These are phyloP conservation scores for Flaveria bidentis DNA, from an alignment of 129 eudicot species.

Conservation along the genomic window DNA sequence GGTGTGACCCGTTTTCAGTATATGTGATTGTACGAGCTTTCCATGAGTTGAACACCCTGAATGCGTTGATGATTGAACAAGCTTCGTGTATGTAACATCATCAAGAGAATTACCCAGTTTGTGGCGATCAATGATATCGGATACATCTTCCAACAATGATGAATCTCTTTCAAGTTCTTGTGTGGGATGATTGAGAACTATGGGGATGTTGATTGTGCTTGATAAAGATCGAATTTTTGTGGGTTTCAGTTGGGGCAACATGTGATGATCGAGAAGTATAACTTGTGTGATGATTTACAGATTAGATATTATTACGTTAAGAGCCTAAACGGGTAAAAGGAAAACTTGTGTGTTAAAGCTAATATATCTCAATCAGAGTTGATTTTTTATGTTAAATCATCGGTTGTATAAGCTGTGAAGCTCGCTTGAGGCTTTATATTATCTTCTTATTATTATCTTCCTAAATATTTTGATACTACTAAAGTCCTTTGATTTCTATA, in stretches of 20 bases:
- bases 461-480: too few relatives aligned
- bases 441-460: too few relatives aligned
- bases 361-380: neutral
- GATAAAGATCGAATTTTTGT: constrained; percentile 33
- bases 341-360: neutral
- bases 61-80: constrained; percentile 36
- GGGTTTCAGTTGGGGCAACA: constrained; percentile 39
- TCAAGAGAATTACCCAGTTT: constrained; percentile 22
- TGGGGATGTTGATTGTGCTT: constrained; percentile 17
- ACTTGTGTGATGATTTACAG: neutral
- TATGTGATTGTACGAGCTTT: constrained; percentile 46
- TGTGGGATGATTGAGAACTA: constrained; percentile 2
- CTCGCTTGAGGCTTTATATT: neutral
- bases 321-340: neutral
- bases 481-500: too few relatives aligned
- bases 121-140: neutral
- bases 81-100: constrained; percentile 35
- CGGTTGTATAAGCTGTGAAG: neutral
- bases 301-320: neutral
- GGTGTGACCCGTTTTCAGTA: constrained; percentile 39
- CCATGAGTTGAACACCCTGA: constrained; percentile 37
- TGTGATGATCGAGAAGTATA: constrained; percentile 14
- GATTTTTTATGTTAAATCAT: neutral
- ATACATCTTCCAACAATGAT: neutral
- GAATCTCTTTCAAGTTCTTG: neutral